phyloP scores from a whole-genome alignment of 2,329 filamentous ascomycete genomes.

The Ophiostoma triangulosporum region DNA sequence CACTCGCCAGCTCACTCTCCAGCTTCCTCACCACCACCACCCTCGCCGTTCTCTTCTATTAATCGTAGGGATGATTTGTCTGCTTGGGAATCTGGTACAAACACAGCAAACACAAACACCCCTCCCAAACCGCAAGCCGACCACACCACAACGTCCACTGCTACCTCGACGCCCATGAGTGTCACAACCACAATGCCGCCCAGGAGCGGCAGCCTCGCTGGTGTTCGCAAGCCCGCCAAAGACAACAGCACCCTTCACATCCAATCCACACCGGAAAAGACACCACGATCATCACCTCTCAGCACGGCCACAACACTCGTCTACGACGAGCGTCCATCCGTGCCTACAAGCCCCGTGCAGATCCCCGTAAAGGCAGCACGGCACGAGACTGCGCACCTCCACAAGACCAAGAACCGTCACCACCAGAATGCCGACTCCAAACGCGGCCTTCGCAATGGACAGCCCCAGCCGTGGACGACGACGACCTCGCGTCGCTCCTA shows the following conservation, averaged over 20 bases:
- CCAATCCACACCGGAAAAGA: background rate
- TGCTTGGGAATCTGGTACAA: background rate
- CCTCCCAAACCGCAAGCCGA: background rate
- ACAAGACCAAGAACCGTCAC: constrained; percentile 14
- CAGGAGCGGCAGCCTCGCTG: background rate
- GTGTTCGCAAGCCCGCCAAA: background rate
- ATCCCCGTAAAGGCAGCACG: constrained; percentile 34
- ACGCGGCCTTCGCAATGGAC: constrained; percentile 1
- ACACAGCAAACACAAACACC: too few species aligned
- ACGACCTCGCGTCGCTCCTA: background rate
- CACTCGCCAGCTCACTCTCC: constrained; percentile 5
- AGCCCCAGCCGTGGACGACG: background rate
- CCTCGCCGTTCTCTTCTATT: background rate
- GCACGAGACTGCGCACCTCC: constrained; percentile 22
- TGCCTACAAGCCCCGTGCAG: constrained; percentile 38
- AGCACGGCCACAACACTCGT: constrained; percentile 12
- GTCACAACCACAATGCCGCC: background rate
- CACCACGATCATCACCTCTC: background rate
- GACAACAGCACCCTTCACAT: background rate
- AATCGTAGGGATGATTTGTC: background rate
- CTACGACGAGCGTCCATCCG: constrained; percentile 20
- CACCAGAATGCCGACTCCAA: constrained; percentile 6
- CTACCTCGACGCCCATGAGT: background rate
- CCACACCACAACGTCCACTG: background rate
- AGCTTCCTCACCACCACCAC: background rate